Evolutionary conservation across 176 grass and related monocot genomes (phyloP).

Genomic region (Eleusine indica): DNA sequence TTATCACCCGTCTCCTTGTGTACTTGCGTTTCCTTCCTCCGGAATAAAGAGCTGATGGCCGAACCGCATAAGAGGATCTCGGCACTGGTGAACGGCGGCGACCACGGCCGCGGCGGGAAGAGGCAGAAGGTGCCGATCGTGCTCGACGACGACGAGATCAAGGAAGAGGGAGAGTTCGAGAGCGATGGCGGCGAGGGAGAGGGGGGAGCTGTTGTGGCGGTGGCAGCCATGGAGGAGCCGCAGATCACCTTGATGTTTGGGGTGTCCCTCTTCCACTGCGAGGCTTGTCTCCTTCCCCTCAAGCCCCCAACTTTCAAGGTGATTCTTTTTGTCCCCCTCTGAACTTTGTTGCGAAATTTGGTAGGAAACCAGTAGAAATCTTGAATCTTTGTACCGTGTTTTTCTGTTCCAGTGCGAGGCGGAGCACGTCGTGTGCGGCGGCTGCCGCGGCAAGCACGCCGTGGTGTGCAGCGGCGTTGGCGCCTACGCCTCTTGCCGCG

Average conservation of each 20-base stretch:
- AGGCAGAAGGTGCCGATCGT: neutral
- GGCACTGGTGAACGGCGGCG: neutral
- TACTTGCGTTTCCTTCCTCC: neutral
- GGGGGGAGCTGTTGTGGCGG: neutral
- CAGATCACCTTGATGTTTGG: neutral
- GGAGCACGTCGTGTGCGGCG: constrained; percentile 9
- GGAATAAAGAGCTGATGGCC: neutral
- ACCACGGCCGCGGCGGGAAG: neutral
- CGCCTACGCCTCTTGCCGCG: neutral
- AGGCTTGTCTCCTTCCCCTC: constrained; percentile 10
- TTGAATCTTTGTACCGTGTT: neutral
- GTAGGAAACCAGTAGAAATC: neutral
- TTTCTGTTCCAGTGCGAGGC: constrained; percentile 16
- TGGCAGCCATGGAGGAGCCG: neutral
- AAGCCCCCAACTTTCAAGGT: constrained; percentile 32
- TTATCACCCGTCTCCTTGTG: neutral
- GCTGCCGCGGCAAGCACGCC: constrained; percentile 5
- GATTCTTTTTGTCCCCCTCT: no score
- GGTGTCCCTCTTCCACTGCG: constrained; percentile 15
- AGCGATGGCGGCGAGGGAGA: neutral
- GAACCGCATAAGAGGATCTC: neutral
- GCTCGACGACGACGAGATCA: neutral
- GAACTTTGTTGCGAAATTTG: neutral
- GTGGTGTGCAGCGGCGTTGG: neutral
- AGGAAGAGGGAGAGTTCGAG: neutral